Percentiles rank a stretch among this genome's conserved stretches.
phyloP scores from a whole-genome alignment of 306 rosid species.

The Acacia acuminata region DNA sequence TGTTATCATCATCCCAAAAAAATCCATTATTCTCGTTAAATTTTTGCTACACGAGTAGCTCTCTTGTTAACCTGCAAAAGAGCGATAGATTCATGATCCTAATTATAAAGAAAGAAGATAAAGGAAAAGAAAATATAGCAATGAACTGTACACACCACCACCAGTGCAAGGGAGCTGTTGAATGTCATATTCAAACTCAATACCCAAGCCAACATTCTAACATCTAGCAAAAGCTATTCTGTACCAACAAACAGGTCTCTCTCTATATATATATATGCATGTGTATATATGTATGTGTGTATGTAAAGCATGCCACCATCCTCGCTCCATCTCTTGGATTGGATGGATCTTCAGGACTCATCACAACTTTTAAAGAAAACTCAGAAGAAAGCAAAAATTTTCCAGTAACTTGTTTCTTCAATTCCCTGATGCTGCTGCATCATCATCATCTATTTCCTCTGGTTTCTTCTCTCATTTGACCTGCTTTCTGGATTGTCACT shows the following conservation, averaged over 20 bases:
- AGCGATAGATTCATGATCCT: constrained; percentile 33
- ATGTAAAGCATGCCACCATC: constrained; percentile 38
- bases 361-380: constrained; percentile 32
- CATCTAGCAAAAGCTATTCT: constrained; percentile 46
- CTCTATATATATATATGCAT: background rate
- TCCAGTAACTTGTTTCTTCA: constrained; percentile 26
- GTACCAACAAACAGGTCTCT: constrained; percentile 32
- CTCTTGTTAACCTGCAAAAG: constrained; percentile 27
- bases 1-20: too few relatives aligned
- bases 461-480: constrained; percentile 49
- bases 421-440: background rate
- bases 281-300: background rate
- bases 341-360: constrained; percentile 37
- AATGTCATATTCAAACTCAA: constrained; percentile 49
- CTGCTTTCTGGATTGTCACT: constrained; percentile 49
- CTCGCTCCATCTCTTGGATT: constrained; percentile 33
- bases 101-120: constrained; percentile 9
- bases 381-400: constrained; percentile 45
- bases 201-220: constrained; percentile 43
- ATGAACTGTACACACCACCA: constrained; percentile 53
- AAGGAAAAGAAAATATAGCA: constrained; percentile 26
- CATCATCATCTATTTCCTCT: constrained; percentile 35
- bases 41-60: constrained; percentile 15
- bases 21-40: background rate
- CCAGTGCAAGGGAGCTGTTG: constrained; percentile 32